These are phyloP conservation scores for Chenopodium suecicum DNA, from an alignment of 148 eudicot genomes.

Conservation along the genomic window DNA sequence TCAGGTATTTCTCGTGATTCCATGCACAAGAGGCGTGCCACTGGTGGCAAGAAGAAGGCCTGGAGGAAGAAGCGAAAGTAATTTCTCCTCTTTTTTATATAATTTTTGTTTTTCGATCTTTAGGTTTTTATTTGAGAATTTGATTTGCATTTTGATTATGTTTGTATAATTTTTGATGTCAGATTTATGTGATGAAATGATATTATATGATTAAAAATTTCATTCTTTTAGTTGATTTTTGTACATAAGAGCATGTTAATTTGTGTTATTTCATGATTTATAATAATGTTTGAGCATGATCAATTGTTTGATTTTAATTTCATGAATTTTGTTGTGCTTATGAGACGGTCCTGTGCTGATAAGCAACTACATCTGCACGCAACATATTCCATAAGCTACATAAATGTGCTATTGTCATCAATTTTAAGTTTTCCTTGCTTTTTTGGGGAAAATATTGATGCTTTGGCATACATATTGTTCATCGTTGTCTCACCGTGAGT, in stretches of 20 bases:
- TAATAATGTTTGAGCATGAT: neutral
- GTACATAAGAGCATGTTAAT: neutral
- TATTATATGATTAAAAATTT: neutral
- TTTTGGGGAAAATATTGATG: neutral
- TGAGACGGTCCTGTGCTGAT: conserved; percentile 32
- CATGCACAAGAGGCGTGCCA: conserved; percentile 85
- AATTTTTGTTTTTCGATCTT: neutral
- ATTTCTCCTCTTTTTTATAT: neutral
- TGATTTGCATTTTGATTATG: neutral
- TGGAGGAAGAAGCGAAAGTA: conserved; percentile 92
- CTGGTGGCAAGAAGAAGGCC: conserved; percentile 86
- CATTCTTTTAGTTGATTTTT: no score
- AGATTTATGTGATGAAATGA: neutral
- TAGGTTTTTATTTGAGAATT: neutral
- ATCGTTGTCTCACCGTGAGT: no score
- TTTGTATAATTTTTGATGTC: neutral
- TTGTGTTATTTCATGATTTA: neutral
- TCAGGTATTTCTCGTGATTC: conserved; percentile 77
- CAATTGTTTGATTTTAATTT: neutral
- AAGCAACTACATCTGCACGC: conserved; percentile 19
- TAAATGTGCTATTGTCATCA: conserved; percentile 11
- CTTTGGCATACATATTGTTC: conserved; percentile 10
- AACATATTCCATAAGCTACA: conserved; percentile 21
- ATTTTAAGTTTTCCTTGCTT: neutral
- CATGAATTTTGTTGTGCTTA: conserved; percentile 17